phyloP scores from a whole-genome alignment of 2,329 filamentous ascomycete species.

The Talaromyces sp. region DNA sequence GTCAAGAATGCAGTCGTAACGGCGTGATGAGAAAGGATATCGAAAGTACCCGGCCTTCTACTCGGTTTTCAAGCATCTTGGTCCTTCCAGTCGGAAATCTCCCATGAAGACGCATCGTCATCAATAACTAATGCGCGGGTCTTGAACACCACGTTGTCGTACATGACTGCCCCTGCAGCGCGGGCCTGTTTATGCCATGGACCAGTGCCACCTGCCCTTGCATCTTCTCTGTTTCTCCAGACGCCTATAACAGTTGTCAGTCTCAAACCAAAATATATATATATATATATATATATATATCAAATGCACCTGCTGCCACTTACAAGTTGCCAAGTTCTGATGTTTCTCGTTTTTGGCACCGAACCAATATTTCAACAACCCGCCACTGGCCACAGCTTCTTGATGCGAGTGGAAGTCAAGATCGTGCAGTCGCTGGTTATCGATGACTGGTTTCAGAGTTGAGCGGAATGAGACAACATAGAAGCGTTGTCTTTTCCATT shows the following conservation, averaged over 20 bases:
- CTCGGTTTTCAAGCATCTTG: background rate
- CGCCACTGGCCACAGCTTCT: conserved; percentile 73
- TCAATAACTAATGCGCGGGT: conserved; percentile 60
- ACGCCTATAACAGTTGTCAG: conserved; percentile 53
- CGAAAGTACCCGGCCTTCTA: background rate
- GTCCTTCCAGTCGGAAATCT: conserved; percentile 44
- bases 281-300: too few relatives aligned
- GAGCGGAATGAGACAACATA: conserved; percentile 84
- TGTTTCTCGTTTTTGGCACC: conserved; percentile 64
- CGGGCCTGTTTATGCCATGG: conserved; percentile 54
- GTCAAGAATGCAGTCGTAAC: conserved; percentile 4
- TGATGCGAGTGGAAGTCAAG: conserved; percentile 74
- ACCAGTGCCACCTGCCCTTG: conserved; percentile 55
- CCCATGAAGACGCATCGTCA: conserved; percentile 61
- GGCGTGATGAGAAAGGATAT: background rate
- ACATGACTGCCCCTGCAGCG: conserved; percentile 44
- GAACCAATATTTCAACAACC: conserved; percentile 93
- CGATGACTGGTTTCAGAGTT: conserved; percentile 60
- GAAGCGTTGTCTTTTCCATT: conserved; percentile 62
- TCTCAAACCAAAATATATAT: too few relatives aligned
- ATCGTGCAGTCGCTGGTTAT: conserved; percentile 62
- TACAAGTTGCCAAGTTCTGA: conserved; percentile 77
- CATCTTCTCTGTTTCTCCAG: conserved; percentile 55
- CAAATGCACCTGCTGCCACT: conserved; percentile 23
- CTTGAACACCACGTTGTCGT: conserved; percentile 63